Evolutionary conservation across 306 rosid genomes (phyloP).

Genomic region (Elaeagnus macrophylla): DNA sequence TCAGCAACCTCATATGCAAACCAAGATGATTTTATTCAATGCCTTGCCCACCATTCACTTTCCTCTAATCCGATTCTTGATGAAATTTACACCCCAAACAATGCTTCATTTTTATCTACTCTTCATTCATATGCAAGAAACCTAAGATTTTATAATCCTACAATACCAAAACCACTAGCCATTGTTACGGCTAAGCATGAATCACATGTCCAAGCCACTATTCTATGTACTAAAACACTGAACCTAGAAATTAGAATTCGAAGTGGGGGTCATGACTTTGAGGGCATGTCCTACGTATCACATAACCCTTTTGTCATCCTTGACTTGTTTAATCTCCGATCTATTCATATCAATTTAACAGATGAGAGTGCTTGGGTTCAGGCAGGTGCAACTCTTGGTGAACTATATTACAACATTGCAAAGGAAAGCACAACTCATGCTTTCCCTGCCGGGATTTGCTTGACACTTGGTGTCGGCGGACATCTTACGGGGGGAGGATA

Average conservation of each 20-base stretch:
- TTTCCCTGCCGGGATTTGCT: conserved; percentile 27
- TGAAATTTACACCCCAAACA: conserved; percentile 16
- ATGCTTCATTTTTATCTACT: conserved; percentile 22
- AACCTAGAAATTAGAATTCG: conserved; percentile 9
- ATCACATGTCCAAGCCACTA: conserved; percentile 19
- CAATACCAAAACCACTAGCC: conserved; percentile 32
- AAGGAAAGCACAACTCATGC: conserved; percentile 14
- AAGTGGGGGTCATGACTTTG: conserved; percentile 31
- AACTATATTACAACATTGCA: conserved; percentile 20
- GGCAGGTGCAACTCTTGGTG: conserved; percentile 26
- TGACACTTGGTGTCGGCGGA: conserved; percentile 17
- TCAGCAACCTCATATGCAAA: conserved; percentile 2
- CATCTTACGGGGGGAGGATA: conserved; percentile 14
- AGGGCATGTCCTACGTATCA: conserved; percentile 22
- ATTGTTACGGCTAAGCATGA: conserved; percentile 26
- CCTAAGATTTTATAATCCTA: conserved; percentile 24
- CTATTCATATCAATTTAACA: conserved; percentile 9
- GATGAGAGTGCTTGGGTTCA: conserved; percentile 16
- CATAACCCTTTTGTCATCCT: conserved; percentile 15
- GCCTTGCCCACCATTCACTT: conserved; percentile 13
- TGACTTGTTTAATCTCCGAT: conserved; percentile 17
- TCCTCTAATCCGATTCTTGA: neutral
- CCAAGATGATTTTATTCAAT: conserved; percentile 4
- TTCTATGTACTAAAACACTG: conserved; percentile 7
- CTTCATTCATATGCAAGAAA: conserved; percentile 33